Base-by-base conservation (phyloP, 164 flowering plant species). In the Hamamelis virginiana region DNA sequence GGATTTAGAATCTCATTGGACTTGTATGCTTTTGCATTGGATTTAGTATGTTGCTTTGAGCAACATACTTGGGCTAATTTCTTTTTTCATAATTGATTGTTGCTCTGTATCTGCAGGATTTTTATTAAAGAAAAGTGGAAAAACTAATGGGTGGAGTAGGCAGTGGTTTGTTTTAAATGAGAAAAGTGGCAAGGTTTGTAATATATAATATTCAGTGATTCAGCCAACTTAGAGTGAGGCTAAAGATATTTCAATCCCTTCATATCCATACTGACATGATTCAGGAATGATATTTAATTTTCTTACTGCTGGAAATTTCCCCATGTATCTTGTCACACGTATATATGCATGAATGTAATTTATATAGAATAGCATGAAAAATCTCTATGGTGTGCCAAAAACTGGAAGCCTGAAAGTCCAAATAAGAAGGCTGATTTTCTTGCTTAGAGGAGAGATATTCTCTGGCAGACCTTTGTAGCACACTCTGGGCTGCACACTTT, bases 121-220 rank as follows among this genome's bases (percentile, higher is more conserved):
- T 71, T 71, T 96, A 28, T 72, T 91, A 79, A 93, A 93, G 82
- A 96, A 87, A 85, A 96, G 99, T 82, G 85, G 81, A 45, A 96
- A 96, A 83, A 89, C 81, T 41, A 87, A 82, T 79, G 92, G 95
- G 13, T 96, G 99, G 99, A 90, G 91, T 64, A 85, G 85, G 70
- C 79, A 95, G 58, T 96, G 99, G 99, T 96, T 96, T 87, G 99
- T 96, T 59, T 79, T 96, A 64, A 93, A 93, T 87, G 97, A 87
- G 73, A 95, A 93, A 78, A 89, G 74, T 74, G 97, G 98, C 62
- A 96, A 96, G 97, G 99, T 93, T 46, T 57, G 89, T 76, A 14
- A 64, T 12, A 22, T 28, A 33, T 28, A 27, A 15, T 33, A 13
- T 13, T 25, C 43, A 58, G 61, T 58, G 61, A 25, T 27, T 59